Evolutionary conservation across 2,329 filamentous ascomycete species (phyloP), one percentile per base, ranked within the genome.

Genomic region (Aspergillus neotritici): DNA sequence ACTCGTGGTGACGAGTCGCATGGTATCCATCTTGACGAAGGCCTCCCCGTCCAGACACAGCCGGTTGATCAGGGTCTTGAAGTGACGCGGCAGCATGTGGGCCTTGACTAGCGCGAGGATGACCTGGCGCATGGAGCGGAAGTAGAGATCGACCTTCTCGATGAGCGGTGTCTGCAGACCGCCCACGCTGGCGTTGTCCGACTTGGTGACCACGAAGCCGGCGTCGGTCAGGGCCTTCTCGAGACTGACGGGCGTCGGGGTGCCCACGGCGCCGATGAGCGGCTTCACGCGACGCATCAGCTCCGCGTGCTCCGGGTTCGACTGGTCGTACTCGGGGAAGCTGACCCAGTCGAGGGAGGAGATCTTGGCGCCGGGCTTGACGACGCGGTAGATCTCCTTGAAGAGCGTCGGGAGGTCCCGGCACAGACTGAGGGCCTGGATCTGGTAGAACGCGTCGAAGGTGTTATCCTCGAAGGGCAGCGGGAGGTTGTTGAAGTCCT

Each of bases 401-500:
- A 76, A 76, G 9, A 76, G 63, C 6, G 64, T 60, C 3, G 63
- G 53, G 2, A 72, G 63, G 41, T 77, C 72, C 47, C 73, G 74
- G 65, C 72, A 76, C 25, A 69, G 72, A 65, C 68, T 80, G 56
- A 69, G 74, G 43, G 64, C 81, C 68, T 69, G 82, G 71, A 70
- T 82, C 73, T 71, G 76, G 67, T 72, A 78, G 46, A 77, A 76
- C 25, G 68, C 73, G 44, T 78, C 74, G 53, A 78, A 76, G 33
- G 63, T 66, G 17, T 57, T 59, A 48, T 77, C 69, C 11, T 57
- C 68, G 43, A 78, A 77, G 2, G 74, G 75, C 1, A 78, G 64
- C 1, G 75, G 74, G 28, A 77, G 65, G 34, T 64, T 62, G 57
- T 78, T 77, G 58, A 76, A 74, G 52, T 77, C 74, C 51, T 71